Percentiles rank a stretch among this genome's conserved stretches.
Conservation (phyloP, 2,329 filamentous ascomycete species). For the Sarocladium brachiariae region DNA sequence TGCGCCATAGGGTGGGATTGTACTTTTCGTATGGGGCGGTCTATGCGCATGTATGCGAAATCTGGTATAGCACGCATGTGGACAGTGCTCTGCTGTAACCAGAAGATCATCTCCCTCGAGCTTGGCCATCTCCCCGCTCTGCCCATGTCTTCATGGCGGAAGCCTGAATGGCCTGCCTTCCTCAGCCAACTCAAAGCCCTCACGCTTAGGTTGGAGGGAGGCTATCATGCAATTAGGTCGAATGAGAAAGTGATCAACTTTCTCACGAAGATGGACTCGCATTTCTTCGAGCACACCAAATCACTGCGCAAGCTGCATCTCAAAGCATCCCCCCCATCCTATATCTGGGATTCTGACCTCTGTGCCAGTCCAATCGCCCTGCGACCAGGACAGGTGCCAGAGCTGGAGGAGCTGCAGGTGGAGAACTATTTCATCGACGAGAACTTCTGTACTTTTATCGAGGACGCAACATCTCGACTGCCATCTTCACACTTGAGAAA, state of each 20-base stretch:
- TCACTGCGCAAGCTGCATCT: background rate
- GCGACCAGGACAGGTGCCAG: background rate
- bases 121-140: background rate
- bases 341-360: background rate
- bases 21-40: no score
- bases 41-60: no score
- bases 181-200: background rate
- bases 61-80: background rate
- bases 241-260: background rate
- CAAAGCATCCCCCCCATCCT: background rate
- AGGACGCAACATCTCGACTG: background rate
- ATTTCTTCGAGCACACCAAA: slow-evolving; percentile 2
- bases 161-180: background rate
- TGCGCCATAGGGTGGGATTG: no score
- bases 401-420: background rate
- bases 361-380: background rate
- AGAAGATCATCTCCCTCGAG: background rate
- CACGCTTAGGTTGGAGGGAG: background rate
- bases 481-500: background rate
- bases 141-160: background rate
- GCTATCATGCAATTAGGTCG: background rate
- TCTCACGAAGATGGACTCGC: background rate
- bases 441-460: background rate
- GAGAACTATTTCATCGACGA: background rate
- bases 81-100: background rate